A percentile compares a stretch with the other conserved stretches of the same genome.
Conservation (phyloP, 108 stramenopile species). For the Cylindrotheca closterium region DNA sequence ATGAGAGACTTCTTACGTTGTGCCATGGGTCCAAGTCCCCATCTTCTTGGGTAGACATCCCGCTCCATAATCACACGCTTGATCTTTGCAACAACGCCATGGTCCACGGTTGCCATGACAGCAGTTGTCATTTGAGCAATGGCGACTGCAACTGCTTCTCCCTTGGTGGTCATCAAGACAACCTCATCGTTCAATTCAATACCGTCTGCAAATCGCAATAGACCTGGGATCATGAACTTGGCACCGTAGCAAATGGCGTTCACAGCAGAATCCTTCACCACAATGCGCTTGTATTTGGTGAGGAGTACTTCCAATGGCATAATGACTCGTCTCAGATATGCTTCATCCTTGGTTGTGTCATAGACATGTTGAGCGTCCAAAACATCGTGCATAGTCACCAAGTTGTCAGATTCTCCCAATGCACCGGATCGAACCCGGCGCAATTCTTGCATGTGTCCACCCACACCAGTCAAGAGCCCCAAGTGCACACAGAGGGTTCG, state of each 20-base stretch:
- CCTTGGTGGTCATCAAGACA: slow-evolving; percentile 99
- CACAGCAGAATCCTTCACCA: slow-evolving; percentile 99
- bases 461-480: slow-evolving; percentile 93
- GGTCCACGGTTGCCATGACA: slow-evolving; percentile 99
- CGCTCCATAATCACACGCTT: slow-evolving; percentile 99
- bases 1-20: slow-evolving; percentile 96
- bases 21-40: slow-evolving; percentile 99
- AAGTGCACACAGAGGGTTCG: slow-evolving; percentile 99
- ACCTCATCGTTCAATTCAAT: slow-evolving; percentile 98
- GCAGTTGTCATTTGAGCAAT: slow-evolving; percentile 99
- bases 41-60: slow-evolving; percentile 98
- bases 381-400: slow-evolving; percentile 99
- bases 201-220: slow-evolving; percentile 97
- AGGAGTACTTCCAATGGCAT: slow-evolving; percentile 97
- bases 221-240: slow-evolving; percentile 98
- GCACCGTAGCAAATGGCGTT: slow-evolving; percentile 99
- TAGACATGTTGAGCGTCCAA: slow-evolving; percentile 99
- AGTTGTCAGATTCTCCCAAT: slow-evolving; percentile 84
- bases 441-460: slow-evolving; percentile 99
- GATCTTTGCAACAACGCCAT: slow-evolving; percentile 99
- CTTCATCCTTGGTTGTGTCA: slow-evolving; percentile 98
- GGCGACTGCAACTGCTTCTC: slow-evolving; percentile 98
- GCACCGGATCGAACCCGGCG: slow-evolving; percentile 96
- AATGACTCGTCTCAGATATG: slow-evolving; percentile 95
- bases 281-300: slow-evolving; percentile 96